Base-by-base conservation (phyloP, 148 eudicot species). In the Vaccinium myrtillus region DNA sequence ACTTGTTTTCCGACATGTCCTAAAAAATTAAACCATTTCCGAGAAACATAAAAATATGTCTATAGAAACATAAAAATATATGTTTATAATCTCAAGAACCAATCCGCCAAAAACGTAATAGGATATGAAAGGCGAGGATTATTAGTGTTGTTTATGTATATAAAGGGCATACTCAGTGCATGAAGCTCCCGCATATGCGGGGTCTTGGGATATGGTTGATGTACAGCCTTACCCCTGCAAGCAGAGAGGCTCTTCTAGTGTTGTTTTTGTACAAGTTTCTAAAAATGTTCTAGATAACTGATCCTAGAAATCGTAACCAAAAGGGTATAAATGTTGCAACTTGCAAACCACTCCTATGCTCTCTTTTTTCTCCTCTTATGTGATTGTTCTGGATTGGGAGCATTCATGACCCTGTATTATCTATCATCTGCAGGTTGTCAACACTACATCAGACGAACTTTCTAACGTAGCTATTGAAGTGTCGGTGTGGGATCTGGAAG, bases 401-500 rank as follows among this genome's bases (percentile, higher is more conserved):
- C 36, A 58, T 39, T 79, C 18, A 50, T 25, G 2, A 32, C 39
- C 58, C 39, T 83, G 32, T 80, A 10, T 53, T 50, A 53, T 21
- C 27, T 81, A 2, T 15, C 48, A 50, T 59, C 48, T 86, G 51
- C 90, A 97, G 99, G 96, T 93, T 56, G 95, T 97, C 61, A 97
- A 95, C 89, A 95, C 98, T 23, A 95, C 98, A 51, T 88, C 96
- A 19, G 86, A 88, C 59, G 86, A 89, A 81, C 91, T 97, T 58
- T 89, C 93, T 36, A 86, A 94, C 75, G 88, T 97, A 82, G 98
- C 99, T 56, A 74, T 97, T 50, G 99, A 97, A 86, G 93, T 85
- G 49, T 95, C 98, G 0, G 94, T 93, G 79, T 97, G 96, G 96
- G 96, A 95, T 85, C 78, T 97, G 58, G 95, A 93, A 78, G 98